phyloP scores from a whole-genome alignment of 2,329 filamentous ascomycete species.

The Hypoxylon sp. region DNA sequence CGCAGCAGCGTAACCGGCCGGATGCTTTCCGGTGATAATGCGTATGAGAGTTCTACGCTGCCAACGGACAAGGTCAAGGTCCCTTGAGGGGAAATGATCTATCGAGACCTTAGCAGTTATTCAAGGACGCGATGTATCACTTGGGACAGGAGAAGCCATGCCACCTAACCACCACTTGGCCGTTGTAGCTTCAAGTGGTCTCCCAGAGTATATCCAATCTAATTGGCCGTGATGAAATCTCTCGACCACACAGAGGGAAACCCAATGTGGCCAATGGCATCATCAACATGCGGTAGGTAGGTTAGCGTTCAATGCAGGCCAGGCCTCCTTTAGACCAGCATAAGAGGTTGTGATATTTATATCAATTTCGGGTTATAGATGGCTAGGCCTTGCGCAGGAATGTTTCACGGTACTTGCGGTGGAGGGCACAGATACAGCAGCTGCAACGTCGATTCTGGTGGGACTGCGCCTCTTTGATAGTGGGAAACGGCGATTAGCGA shows the following conservation, averaged over 20 bases:
- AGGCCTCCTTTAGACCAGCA: neutral
- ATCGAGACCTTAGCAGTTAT: slow-evolving; percentile 11
- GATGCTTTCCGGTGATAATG: slow-evolving; percentile 36
- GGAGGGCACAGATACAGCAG: neutral
- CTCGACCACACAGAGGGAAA: neutral
- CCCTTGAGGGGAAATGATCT: slow-evolving; percentile 3
- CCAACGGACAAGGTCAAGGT: neutral
- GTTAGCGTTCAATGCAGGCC: neutral
- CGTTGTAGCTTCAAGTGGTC: neutral
- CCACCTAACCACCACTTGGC: neutral
- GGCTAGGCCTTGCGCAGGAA: neutral
- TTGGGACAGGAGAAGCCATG: neutral
- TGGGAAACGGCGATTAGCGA: neutral
- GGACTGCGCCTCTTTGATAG: neutral
- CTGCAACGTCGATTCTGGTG: neutral
- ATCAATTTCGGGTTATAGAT: neutral
- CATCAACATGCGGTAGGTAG: neutral
- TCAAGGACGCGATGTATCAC: neutral
- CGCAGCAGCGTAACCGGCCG: slow-evolving; percentile 31
- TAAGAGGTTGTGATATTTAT: neutral
- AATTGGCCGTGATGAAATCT: neutral
- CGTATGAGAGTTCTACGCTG: slow-evolving; percentile 22
- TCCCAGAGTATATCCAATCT: neutral
- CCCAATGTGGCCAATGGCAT: neutral
- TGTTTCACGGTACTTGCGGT: neutral